Evolutionary conservation across 2,329 filamentous ascomycete species (phyloP), one percentile per base, ranked within the genome.

Genomic region (Fusarium staphyleae): DNA sequence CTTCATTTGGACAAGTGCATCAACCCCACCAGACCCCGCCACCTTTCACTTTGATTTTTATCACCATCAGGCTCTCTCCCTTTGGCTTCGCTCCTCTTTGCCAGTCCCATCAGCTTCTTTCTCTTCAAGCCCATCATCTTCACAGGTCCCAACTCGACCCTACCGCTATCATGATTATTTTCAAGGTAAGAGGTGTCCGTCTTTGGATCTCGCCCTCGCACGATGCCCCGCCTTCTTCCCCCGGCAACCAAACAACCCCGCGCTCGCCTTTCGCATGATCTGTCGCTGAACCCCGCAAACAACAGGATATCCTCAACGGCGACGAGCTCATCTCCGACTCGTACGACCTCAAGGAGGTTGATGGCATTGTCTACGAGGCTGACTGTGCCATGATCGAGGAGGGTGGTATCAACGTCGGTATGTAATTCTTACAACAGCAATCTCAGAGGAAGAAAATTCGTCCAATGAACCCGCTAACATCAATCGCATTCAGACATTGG

Each of bases 321-420:
- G 93, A 97, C 81, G 95, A 99, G 88, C 85, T 99, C 77, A 87
- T 98, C 87, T 96, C 95, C 72, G 93, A 98, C 81, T 95, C 90
- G 68, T 97, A 88, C 81, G 82, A 92, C 68, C 77, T 96, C 74
- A 91, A 90, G 81, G 82, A 89, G 75, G 74, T 93, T 62, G 90
- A 93, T 75, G 87, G 85, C 66, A 81, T 90, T 67, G 87, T 89
- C 70, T 98, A 90, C 81, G 93, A 98, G 82, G 88, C 88, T 73
- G 89, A 99, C 80, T 96, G 93, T 80, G 81, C 83, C 74, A 96
- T 93, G 87, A 92, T 97, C 79, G 86, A 85, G 55, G 82, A 93
- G 77, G 91, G 87, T 63, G 85, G 77, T 62, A 86, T 93, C 72
- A 76, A 83, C 64, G 86, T 96, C 72, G 82, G 89, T 92, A 75